phyloP scores from a whole-genome alignment of 805 yeast genomes.

The Brettanomyces bruxellensis region DNA sequence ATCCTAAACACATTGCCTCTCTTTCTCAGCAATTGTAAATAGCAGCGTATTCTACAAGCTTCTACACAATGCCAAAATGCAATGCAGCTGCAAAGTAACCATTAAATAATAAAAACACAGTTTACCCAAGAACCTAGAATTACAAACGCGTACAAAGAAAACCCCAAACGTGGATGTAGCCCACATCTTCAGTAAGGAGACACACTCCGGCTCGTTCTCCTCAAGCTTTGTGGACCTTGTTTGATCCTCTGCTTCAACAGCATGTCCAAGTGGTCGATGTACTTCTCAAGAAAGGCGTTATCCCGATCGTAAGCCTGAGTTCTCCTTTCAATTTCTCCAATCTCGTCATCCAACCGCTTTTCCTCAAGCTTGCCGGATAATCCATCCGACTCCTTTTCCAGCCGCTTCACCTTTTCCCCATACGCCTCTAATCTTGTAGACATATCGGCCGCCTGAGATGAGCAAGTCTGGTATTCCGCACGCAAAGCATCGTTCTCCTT shows the following conservation, averaged over 20 bases:
- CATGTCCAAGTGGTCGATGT: constrained; percentile 14
- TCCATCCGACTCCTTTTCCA: constrained; percentile 26
- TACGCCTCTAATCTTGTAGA: constrained; percentile 21
- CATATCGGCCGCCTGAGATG: constrained; percentile 39
- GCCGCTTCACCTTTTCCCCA: constrained; percentile 15
- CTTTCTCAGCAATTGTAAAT: too few relatives aligned
- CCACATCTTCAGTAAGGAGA: constrained; percentile 12
- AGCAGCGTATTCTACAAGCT: too few relatives aligned
- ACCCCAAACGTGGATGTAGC: not conserved
- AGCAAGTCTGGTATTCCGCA: constrained; percentile 32
- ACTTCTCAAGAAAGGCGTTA: constrained; percentile 18
- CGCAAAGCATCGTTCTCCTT: constrained; percentile 26
- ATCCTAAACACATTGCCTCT: too few relatives aligned
- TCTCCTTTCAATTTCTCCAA: constrained; percentile 4
- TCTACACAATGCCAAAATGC: too few relatives aligned
- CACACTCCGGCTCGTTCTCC: constrained; percentile 16
- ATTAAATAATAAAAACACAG: too few relatives aligned
- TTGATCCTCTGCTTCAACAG: constrained; percentile 17
- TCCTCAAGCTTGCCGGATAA: constrained; percentile 23
- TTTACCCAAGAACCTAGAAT: too few relatives aligned
- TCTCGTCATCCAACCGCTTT: constrained; percentile 10
- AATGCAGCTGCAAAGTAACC: too few relatives aligned
- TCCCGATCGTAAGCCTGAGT: constrained; percentile 7
- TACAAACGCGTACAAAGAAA: too few relatives aligned
- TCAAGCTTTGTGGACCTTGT: constrained; percentile 6